A percentile compares a stretch with the other conserved stretches of the same genome.
These are phyloP conservation scores for Sphaerulina musiva DNA, from an alignment of 2,329 filamentous ascomycete species.

Conservation along the genomic window DNA sequence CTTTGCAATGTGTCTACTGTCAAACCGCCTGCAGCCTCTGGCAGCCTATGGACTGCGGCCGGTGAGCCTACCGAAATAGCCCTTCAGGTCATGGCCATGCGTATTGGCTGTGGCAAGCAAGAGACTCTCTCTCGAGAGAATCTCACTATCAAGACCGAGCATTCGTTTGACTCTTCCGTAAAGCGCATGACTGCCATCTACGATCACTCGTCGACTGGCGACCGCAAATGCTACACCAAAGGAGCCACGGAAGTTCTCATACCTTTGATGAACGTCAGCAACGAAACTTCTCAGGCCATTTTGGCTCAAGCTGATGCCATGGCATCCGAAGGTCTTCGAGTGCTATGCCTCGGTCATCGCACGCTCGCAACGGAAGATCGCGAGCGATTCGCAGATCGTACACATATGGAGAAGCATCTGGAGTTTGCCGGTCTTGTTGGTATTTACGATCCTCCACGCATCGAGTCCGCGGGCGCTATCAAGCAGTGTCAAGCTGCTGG, in stretches of 20 bases:
- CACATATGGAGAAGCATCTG: constrained; percentile 25
- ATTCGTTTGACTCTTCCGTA: constrained; percentile 33
- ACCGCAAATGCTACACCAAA: constrained; percentile 29
- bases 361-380: constrained; percentile 9
- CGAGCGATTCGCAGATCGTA: constrained; percentile 15
- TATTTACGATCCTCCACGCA: constrained; percentile 32
- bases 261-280: constrained; percentile 24
- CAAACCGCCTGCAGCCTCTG: constrained; percentile 40
- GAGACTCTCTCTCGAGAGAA: constrained; percentile 21
- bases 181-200: constrained; percentile 34
- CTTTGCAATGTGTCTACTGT: constrained; percentile 59
- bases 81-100: constrained; percentile 63
- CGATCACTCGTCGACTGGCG: constrained; percentile 10
- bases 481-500: constrained; percentile 41
- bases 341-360: constrained; percentile 29
- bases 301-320: constrained; percentile 27
- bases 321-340: constrained; percentile 31
- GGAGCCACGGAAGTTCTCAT: constrained; percentile 33
- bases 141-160: constrained; percentile 25
- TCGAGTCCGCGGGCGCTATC: constrained; percentile 36
- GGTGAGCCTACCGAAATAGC: constrained; percentile 67
- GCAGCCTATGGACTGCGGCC: constrained; percentile 54
- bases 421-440: constrained; percentile 31
- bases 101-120: constrained; percentile 43
- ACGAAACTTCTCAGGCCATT: constrained; percentile 21